Base-by-base conservation (phyloP, 2,329 filamentous ascomycete genomes). In the Boeremia exigua region DNA sequence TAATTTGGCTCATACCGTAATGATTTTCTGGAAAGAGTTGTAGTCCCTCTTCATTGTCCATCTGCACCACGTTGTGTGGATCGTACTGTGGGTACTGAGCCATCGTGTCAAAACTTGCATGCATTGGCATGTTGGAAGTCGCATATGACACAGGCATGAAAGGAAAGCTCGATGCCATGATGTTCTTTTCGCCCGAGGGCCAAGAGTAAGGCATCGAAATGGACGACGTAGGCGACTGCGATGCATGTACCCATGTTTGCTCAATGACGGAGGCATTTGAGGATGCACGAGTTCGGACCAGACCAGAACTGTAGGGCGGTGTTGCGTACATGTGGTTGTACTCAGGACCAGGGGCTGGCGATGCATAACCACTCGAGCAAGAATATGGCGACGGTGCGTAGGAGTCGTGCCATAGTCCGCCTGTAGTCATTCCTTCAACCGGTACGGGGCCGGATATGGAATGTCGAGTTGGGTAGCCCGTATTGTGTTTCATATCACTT, bases 181-280 rank as follows among this genome's bases (percentile, higher is more conserved):
- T 56, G 47, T 58, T 67, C 53, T 73, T 73, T 17, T 74, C 72
- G 29, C 56, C 66, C 2, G 65, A 62, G 7, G 63, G 52, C 68
- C 71, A 75, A 3, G 68, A 58, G 39, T 67, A 73, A 17, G 67
- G 66, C 61, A 74, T 70, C 2, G 73, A 76, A 7, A 68, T 68
- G 12, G 70, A 67, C 1, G 72, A 75, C 0, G 69, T 69, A 6
- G 74, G 74, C 4, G 74, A 76, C 12, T 65, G 64, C 1, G 73
- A 72, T 17, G 65, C 67, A 32, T 66, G 70, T 3, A 56, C 48
- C 71, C 72, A 75, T 1, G 62, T 38, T 23, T 47, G 65, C 33
- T 74, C 73, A 37, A 70, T 64, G 39, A 69, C 69, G 1, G 74
- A 77, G 6, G 72, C 74, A 37, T 74, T 73, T 4, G 74, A 77